These are phyloP conservation scores for Physaria fendleri DNA, from an alignment of 345 rosid genomes.

Conservation along the genomic window DNA sequence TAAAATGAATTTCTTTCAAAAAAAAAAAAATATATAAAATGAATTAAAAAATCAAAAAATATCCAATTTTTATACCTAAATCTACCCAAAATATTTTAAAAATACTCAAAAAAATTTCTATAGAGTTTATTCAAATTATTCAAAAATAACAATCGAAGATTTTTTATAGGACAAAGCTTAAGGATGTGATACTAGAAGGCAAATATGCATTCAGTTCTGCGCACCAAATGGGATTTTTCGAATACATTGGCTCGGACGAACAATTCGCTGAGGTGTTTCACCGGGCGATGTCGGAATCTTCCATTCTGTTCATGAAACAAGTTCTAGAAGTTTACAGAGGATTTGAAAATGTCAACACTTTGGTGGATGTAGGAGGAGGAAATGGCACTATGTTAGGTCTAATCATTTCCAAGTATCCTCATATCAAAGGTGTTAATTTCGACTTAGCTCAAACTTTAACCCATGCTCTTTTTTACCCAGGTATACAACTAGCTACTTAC, in stretches of 20 bases:
- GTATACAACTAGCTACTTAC: background rate
- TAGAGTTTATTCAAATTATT: too few species aligned
- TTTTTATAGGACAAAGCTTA: conserved; percentile 33
- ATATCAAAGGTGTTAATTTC: conserved; percentile 42
- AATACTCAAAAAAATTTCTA: too few species aligned
- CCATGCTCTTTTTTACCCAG: conserved; percentile 26
- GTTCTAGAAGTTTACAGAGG: conserved; percentile 45
- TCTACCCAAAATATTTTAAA: too few species aligned
- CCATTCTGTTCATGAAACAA: conserved; percentile 39
- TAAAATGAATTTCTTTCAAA: too few species aligned
- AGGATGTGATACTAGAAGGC: conserved; percentile 46
- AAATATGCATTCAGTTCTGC: conserved; percentile 48
- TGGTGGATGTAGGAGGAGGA: conserved; percentile 68
- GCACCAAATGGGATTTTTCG: conserved; percentile 42
- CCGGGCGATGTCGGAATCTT: conserved; percentile 39
- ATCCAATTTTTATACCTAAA: too few species aligned
- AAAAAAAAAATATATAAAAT: too few species aligned
- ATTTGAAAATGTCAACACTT: conserved; percentile 32
- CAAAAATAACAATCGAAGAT: background rate
- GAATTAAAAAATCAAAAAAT: too few species aligned
- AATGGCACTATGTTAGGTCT: conserved; percentile 35
- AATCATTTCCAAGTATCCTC: conserved; percentile 42
- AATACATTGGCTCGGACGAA: conserved; percentile 35
- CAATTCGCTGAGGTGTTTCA: conserved; percentile 42
- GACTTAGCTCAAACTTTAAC: conserved; percentile 24